Percentiles rank a stretch among this genome's conserved stretches.
These are phyloP conservation scores for Pachyrhizus erosus DNA, from an alignment of 306 rosid species.

Conservation along the genomic window DNA sequence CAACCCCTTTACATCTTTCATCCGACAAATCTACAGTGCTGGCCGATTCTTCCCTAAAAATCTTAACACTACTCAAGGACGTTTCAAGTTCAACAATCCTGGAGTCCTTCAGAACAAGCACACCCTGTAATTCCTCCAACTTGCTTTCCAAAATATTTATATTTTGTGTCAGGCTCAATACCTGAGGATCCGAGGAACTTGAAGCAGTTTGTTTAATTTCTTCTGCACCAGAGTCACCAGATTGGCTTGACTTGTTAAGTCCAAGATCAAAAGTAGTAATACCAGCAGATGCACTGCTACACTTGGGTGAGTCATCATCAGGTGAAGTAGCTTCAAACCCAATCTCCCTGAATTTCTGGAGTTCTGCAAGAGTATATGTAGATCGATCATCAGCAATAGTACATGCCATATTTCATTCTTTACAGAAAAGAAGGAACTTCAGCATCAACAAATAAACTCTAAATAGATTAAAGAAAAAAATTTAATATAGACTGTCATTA, in stretches of 20 bases:
- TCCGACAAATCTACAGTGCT: constrained; percentile 49
- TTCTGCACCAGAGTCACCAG: constrained; percentile 55
- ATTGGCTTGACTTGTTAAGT: constrained; percentile 45
- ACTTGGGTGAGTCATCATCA: constrained; percentile 53
- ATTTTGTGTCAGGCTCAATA: constrained; percentile 62
- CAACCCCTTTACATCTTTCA: constrained; percentile 49
- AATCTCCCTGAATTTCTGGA: constrained; percentile 69
- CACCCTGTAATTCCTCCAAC: constrained; percentile 57
- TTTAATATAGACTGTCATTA: not conserved
- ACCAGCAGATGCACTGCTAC: constrained; percentile 51
- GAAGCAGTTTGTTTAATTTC: constrained; percentile 53
- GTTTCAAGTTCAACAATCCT: constrained; percentile 75
- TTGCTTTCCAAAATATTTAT: constrained; percentile 59
- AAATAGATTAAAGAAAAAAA: not conserved
- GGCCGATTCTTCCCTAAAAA: constrained; percentile 56
- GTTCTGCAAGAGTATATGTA: constrained; percentile 62
- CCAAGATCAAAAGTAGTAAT: constrained; percentile 45
- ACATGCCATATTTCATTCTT: constrained; percentile 11
- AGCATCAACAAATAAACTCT: not conserved
- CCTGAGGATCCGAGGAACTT: constrained; percentile 60
- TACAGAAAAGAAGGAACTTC: constrained; percentile 20
- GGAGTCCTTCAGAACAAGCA: constrained; percentile 59
- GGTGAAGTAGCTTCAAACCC: constrained; percentile 55
- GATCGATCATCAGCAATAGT: constrained; percentile 27
- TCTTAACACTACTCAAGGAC: constrained; percentile 50